Evolutionary conservation across 495 filamentous ascomycete genomes (phyloP).

Genomic region (Venustampulla echinocandica): DNA sequence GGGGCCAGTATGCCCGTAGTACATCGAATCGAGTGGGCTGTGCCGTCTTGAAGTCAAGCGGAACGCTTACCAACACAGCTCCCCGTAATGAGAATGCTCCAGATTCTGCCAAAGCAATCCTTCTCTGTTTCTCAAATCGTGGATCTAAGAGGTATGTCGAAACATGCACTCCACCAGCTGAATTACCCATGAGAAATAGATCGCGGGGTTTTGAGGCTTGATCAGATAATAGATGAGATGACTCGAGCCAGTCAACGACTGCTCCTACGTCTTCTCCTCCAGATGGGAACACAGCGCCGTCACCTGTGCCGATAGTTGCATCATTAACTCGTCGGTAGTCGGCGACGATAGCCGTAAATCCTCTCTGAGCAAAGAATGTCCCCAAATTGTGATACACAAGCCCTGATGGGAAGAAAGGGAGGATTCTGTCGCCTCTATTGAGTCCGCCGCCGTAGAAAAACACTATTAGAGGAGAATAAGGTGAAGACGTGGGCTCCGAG

Average conservation of each 20-base stretch:
- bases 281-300: conserved; percentile 32
- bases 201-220: too few species aligned
- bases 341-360: conserved; percentile 30
- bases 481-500: background rate
- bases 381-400: conserved; percentile 33
- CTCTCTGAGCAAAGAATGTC: conserved; percentile 32
- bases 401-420: conserved; percentile 23
- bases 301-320: too few species aligned
- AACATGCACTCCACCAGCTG: conserved; percentile 34
- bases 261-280: conserved; percentile 33
- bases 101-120: conserved; percentile 14
- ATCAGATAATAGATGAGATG: too few species aligned
- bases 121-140: conserved; percentile 22
- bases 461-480: conserved; percentile 27
- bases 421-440: conserved; percentile 26
- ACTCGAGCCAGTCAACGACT: conserved; percentile 31
- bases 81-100: conserved; percentile 28
- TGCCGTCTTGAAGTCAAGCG: conserved; percentile 28
- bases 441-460: conserved; percentile 39
- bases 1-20: too few species aligned
- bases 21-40: too few species aligned
- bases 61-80: conserved; percentile 27
- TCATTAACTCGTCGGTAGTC: conserved; percentile 32
- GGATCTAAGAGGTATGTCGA: conserved; percentile 29
- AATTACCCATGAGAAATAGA: conserved; percentile 35